Evolutionary conservation across 2,329 filamentous ascomycete genomes (phyloP).

Genomic region (Colletotrichum lupini): DNA sequence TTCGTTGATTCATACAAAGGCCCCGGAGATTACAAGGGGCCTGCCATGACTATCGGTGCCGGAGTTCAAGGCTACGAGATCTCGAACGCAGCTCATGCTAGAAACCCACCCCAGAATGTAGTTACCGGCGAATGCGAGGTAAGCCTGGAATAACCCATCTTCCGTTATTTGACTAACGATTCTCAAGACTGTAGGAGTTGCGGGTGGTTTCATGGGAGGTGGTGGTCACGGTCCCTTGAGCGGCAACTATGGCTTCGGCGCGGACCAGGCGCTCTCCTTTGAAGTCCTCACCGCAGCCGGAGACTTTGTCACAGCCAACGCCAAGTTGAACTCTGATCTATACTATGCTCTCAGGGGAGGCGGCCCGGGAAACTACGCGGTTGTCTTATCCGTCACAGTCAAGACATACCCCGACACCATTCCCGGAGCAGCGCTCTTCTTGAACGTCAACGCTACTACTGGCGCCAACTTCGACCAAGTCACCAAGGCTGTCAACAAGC

Average conservation of each 20-base stretch:
- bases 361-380: slow-evolving; percentile 63
- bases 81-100: slow-evolving; percentile 51
- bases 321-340: slow-evolving; percentile 59
- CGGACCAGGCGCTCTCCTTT: slow-evolving; percentile 61
- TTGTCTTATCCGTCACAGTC: slow-evolving; percentile 63
- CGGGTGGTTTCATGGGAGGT: slow-evolving; percentile 70
- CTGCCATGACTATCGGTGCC: slow-evolving; percentile 64
- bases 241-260: slow-evolving; percentile 54
- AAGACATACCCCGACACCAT: slow-evolving; percentile 55
- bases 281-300: slow-evolving; percentile 60
- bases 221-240: slow-evolving; percentile 64
- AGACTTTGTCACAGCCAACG: slow-evolving; percentile 55
- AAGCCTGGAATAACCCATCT: background rate
- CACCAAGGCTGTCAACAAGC: slow-evolving; percentile 25
- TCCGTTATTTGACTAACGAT: background rate
- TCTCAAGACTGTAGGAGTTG: slow-evolving; percentile 62
- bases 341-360: slow-evolving; percentile 69
- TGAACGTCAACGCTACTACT: slow-evolving; percentile 33
- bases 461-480: slow-evolving; percentile 26
- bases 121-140: slow-evolving; percentile 64
- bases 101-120: slow-evolving; percentile 53
- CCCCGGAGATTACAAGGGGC: slow-evolving; percentile 56
- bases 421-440: slow-evolving; percentile 22
- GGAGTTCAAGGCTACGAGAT: slow-evolving; percentile 61
- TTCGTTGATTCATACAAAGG: slow-evolving; percentile 50